Conservation (phyloP, 2,329 filamentous ascomycete species). For the Pestalotiopsis sp. region DNA sequence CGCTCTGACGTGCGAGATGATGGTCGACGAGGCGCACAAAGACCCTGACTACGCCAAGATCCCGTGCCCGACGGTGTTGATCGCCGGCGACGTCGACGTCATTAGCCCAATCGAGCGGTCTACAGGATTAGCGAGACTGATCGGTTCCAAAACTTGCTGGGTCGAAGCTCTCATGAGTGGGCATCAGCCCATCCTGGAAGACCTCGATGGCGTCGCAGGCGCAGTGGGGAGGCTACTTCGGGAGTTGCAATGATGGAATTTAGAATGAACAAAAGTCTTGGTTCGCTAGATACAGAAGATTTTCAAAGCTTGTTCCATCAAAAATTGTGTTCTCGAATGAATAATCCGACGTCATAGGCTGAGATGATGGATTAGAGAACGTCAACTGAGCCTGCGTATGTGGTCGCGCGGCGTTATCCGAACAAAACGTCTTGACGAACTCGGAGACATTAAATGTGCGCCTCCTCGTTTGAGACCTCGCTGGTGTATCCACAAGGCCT, state of each 20-base stretch:
- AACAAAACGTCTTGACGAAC: constrained; percentile 30
- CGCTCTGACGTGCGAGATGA: constrained; percentile 31
- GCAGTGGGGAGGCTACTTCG: constrained; percentile 11
- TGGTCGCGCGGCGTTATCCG: constrained; percentile 16
- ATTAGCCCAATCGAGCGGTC: constrained; percentile 30
- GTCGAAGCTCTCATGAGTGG: constrained; percentile 22
- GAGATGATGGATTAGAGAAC: neutral
- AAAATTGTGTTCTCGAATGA: constrained; percentile 17
- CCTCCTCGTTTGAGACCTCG: constrained; percentile 5
- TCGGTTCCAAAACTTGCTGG: constrained; percentile 18
- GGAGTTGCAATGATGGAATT: neutral
- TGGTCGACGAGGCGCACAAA: constrained; percentile 27
- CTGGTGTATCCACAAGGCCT: neutral
- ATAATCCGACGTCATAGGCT: neutral
- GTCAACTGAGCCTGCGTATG: constrained; percentile 10
- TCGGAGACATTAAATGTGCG: constrained; percentile 27
- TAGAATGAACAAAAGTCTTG: constrained; percentile 20
- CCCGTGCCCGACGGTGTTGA: constrained; percentile 28
- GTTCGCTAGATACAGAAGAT: constrained; percentile 24
- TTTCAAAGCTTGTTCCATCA: constrained; percentile 21
- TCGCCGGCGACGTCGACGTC: constrained; percentile 31
- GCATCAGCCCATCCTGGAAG: constrained; percentile 19
- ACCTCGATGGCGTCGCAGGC: constrained; percentile 6
- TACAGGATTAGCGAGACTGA: constrained; percentile 25
- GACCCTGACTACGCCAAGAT: constrained; percentile 34